Conservation (phyloP, 2,329 filamentous ascomycete genomes). For the Chalara sp. region DNA sequence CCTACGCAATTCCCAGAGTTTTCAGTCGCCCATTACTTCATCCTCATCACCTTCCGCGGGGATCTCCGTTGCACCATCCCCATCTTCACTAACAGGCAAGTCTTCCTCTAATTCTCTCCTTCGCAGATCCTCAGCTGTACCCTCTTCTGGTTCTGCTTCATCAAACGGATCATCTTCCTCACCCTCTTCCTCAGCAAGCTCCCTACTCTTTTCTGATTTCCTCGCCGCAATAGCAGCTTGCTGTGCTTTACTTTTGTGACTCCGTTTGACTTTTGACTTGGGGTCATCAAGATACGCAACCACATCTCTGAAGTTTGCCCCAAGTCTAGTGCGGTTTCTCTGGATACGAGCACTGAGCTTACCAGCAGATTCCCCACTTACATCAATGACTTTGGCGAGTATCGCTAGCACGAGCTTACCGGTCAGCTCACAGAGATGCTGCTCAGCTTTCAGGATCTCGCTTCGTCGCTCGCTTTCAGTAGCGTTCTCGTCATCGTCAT, state of each 20-base stretch:
- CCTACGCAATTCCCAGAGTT: not conserved
- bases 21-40: constrained; percentile 37
- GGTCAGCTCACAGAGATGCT: constrained; percentile 77
- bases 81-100: constrained; percentile 16
- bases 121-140: constrained; percentile 49
- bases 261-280: constrained; percentile 40
- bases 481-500: constrained; percentile 47
- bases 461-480: constrained; percentile 54
- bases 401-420: constrained; percentile 80
- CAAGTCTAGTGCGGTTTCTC: constrained; percentile 74
- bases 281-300: constrained; percentile 71
- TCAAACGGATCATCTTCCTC: constrained; percentile 34
- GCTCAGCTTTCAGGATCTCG: constrained; percentile 70
- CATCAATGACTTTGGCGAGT: constrained; percentile 67
- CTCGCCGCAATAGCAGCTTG: constrained; percentile 34
- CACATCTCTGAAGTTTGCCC: constrained; percentile 79
- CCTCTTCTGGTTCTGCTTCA: constrained; percentile 48
- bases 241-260: constrained; percentile 33
- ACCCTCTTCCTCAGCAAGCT: constrained; percentile 23
- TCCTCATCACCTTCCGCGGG: constrained; percentile 26
- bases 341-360: constrained; percentile 65
- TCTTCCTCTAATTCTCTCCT: constrained; percentile 50
- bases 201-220: constrained; percentile 33
- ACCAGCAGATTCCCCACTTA: constrained; percentile 49
- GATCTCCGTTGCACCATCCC: constrained; percentile 25